Evolutionary conservation across 2,329 filamentous ascomycete genomes (phyloP).

Genomic region (Eutypella sp.): DNA sequence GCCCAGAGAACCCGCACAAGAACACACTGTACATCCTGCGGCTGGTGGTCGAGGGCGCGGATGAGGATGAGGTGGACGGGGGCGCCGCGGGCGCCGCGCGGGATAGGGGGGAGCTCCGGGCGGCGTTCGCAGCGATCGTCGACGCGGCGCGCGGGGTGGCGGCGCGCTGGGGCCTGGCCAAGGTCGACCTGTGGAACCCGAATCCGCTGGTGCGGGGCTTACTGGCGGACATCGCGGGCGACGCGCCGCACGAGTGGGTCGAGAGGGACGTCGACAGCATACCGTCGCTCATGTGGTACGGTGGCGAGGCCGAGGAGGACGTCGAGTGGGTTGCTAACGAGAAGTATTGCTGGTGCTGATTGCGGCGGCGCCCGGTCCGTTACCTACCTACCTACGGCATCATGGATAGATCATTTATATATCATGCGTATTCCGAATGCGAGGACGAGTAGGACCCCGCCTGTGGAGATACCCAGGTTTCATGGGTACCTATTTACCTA

Average conservation of each 20-base stretch:
- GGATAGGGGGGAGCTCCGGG: conserved; percentile 37
- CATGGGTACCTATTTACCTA: too few species aligned
- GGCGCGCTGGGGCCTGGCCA: conserved; percentile 61
- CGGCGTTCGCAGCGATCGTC: conserved; percentile 59
- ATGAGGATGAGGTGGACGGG: conserved; percentile 13
- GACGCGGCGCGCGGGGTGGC: conserved; percentile 66
- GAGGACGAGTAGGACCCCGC: too few species aligned
- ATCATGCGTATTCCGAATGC: too few species aligned
- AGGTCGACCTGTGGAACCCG: conserved; percentile 83
- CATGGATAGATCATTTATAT: too few species aligned
- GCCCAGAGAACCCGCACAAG: conserved; percentile 41
- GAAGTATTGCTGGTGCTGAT: conserved; percentile 72
- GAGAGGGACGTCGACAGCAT: conserved; percentile 63
- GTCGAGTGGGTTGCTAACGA: conserved; percentile 72
- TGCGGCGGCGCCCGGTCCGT: background rate
- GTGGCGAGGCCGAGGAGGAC: conserved; percentile 42
- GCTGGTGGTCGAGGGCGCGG: conserved; percentile 58
- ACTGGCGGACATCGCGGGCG: conserved; percentile 36
- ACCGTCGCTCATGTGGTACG: conserved; percentile 68
- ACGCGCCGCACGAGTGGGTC: conserved; percentile 38
- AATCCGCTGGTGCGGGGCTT: conserved; percentile 45
- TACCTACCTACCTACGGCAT: too few species aligned
- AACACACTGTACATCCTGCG: conserved; percentile 68
- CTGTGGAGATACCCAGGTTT: too few species aligned
- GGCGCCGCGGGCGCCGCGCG: conserved; percentile 15